phyloP scores from a whole-genome alignment of 2,329 filamentous ascomycete species.

The Talaromyces amestolkiae region DNA sequence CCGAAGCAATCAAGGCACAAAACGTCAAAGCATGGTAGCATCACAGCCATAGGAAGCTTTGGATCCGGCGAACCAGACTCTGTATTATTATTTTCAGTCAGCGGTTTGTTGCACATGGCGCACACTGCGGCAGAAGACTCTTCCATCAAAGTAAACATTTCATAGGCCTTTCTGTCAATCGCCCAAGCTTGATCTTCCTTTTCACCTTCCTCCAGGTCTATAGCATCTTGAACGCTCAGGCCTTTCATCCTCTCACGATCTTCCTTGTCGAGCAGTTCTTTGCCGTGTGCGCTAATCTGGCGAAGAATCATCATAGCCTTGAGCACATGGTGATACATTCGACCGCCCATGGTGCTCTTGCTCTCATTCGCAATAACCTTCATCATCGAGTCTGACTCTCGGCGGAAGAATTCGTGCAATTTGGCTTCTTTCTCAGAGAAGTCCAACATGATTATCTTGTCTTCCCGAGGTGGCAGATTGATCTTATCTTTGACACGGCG shows the following conservation, averaged over 20 bases:
- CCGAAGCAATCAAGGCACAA: conserved; percentile 73
- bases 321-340: conserved; percentile 89
- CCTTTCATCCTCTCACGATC: conserved; percentile 79
- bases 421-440: conserved; percentile 73
- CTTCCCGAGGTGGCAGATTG: conserved; percentile 70
- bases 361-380: conserved; percentile 67
- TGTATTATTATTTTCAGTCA: conserved; percentile 53
- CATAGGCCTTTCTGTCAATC: conserved; percentile 72
- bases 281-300: conserved; percentile 89
- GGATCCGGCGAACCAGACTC: conserved; percentile 56
- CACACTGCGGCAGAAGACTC: conserved; percentile 78
- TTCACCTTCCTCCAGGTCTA: conserved; percentile 80
- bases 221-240: conserved; percentile 77
- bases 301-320: conserved; percentile 87
- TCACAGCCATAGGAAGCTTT: conserved; percentile 59
- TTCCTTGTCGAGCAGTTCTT: conserved; percentile 79
- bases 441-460: conserved; percentile 69
- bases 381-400: conserved; percentile 76
- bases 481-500: conserved; percentile 90
- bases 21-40: conserved; percentile 85
- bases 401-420: conserved; percentile 81
- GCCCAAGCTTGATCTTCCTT: conserved; percentile 58
- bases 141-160: conserved; percentile 79
- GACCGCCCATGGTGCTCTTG: conserved; percentile 70
- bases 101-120: conserved; percentile 63